Percentiles rank a stretch among this genome's conserved stretches.
Evolutionary conservation across 1,284 basidiomycete genomes (phyloP).

Genomic region (Ustilago tritici): DNA sequence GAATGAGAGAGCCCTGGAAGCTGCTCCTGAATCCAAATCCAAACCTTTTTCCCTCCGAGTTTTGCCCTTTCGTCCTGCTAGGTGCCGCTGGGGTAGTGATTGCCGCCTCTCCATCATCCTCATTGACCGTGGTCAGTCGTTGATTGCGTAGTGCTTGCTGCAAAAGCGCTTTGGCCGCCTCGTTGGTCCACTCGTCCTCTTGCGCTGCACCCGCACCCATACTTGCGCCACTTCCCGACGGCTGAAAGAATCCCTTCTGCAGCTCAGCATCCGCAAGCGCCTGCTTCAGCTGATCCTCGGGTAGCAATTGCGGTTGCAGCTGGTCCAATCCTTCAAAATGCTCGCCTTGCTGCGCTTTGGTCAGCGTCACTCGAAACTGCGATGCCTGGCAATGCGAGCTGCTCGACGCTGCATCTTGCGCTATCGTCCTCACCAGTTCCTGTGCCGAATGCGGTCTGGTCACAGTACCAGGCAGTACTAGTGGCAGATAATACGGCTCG

Average conservation of each 20-base stretch:
- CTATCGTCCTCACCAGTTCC: background rate
- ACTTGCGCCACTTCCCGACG: background rate
- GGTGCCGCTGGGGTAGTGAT: background rate
- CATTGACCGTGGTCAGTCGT: slow-evolving; percentile 29
- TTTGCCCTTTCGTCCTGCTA: background rate
- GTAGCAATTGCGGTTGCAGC: slow-evolving; percentile 41
- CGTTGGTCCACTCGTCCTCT: slow-evolving; percentile 6
- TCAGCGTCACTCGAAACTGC: slow-evolving; percentile 19
- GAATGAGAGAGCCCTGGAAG: slow-evolving; percentile 23
- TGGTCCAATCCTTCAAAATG: slow-evolving; percentile 25
- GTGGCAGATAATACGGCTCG: slow-evolving; percentile 40
- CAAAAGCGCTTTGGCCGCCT: slow-evolving; percentile 29
- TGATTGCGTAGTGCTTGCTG: slow-evolving; percentile 36
- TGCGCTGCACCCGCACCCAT: background rate
- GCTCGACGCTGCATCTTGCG: background rate
- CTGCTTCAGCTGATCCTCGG: slow-evolving; percentile 38
- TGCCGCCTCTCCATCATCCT: slow-evolving; percentile 32
- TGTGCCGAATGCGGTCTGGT: slow-evolving; percentile 1
- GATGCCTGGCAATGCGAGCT: background rate
- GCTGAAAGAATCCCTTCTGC: slow-evolving; percentile 37
- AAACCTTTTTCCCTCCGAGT: slow-evolving; percentile 1
- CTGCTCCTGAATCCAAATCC: slow-evolving; percentile 22
- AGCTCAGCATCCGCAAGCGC: slow-evolving; percentile 42
- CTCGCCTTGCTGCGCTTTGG: slow-evolving; percentile 26
- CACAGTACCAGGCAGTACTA: slow-evolving; percentile 33